These are phyloP conservation scores for Panaeolus papilionaceus DNA, from an alignment of 768 basidiomycete species.

Conservation along the genomic window DNA sequence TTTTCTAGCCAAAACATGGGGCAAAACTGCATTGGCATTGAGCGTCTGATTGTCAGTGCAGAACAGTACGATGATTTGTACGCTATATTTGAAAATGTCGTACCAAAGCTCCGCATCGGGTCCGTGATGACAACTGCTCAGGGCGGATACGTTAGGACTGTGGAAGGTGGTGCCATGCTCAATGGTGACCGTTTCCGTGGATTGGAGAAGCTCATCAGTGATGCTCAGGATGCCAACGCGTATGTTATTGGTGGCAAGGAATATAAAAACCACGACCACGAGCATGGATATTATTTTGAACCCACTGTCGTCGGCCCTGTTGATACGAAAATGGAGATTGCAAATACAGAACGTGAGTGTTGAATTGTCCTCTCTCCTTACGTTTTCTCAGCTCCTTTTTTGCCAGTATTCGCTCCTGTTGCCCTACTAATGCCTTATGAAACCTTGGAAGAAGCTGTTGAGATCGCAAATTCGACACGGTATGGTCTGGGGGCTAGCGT, in stretches of 20 bases:
- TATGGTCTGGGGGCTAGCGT: constrained; percentile 96
- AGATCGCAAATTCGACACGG: constrained; percentile 85
- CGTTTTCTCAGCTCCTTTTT: constrained; percentile 17
- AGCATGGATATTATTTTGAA: constrained; percentile 81
- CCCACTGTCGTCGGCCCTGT: constrained; percentile 90
- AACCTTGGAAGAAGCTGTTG: constrained; percentile 82
- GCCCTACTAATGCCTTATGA: constrained; percentile 88
- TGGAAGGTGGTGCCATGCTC: constrained; percentile 93
- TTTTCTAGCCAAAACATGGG: constrained; percentile 82
- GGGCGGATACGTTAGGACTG: constrained; percentile 72
- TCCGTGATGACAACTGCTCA: constrained; percentile 71
- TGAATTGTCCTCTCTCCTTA: constrained; percentile 1
- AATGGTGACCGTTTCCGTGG: constrained; percentile 70
- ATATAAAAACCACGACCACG: constrained; percentile 69
- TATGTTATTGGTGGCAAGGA: constrained; percentile 66
- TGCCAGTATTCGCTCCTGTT: constrained; percentile 89
- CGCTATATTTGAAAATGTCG: constrained; percentile 65
- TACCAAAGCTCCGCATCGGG: constrained; percentile 75
- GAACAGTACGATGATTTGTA: constrained; percentile 81
- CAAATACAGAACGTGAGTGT: constrained; percentile 76
- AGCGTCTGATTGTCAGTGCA: constrained; percentile 87
- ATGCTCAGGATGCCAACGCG: constrained; percentile 76
- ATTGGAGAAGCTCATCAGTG: constrained; percentile 70
- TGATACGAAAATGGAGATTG: constrained; percentile 71
- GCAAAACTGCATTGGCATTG: constrained; percentile 98